Evolutionary conservation across 1,139 yeast species (phyloP), one percentile per base, ranked within the genome.

Genomic region (Yamadazyma triangularis): DNA sequence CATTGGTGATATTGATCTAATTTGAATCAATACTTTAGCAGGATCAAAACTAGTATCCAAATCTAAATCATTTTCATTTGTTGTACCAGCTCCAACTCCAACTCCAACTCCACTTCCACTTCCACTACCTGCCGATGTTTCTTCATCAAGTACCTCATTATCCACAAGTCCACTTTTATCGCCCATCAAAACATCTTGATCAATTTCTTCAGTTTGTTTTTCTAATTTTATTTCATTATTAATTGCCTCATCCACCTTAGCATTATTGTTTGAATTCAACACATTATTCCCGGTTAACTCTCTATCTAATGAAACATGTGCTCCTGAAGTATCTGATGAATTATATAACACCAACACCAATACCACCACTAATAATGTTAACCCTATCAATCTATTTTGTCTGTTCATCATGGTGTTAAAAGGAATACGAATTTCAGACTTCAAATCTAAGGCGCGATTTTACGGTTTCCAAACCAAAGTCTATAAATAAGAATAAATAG

Each of bases 1-100:
- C 56, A 83, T 72, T 10, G 96, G 95, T 1, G 87, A 64, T 33
- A 77, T 49, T 2, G 71, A 48, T 35, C 88, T 54, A 27, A 83
- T 80, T 33, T 67, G 70, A 23, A 70, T 56, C 41, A 79, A 73
- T 44, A 77, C 91, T 40, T 69, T 65, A 10, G 69, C 78, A 1
- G 88, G 76, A 51, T 79, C 79, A 47, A 77, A 84, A 6, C 36
- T 44, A 3, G 33, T 28, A 7, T 18, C 20, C 23, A 20, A 24
- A 23, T 23, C 29, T 24, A 25, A 28, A 13, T 29, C 36, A 13
- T 36, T 36, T 3, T 6, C 26, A n/a, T 11, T 23, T 15, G n/a
- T 26, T 15, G 23, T 18, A 15, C 13, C 27, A 5, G 26, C 3
- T n/a, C n/a, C n/a, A n/a, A n/a, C n/a, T n/a, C n/a, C n/a, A n/a